Conservation (phyloP, 495 filamentous ascomycete genomes). For the Penicillium subrubescens region DNA sequence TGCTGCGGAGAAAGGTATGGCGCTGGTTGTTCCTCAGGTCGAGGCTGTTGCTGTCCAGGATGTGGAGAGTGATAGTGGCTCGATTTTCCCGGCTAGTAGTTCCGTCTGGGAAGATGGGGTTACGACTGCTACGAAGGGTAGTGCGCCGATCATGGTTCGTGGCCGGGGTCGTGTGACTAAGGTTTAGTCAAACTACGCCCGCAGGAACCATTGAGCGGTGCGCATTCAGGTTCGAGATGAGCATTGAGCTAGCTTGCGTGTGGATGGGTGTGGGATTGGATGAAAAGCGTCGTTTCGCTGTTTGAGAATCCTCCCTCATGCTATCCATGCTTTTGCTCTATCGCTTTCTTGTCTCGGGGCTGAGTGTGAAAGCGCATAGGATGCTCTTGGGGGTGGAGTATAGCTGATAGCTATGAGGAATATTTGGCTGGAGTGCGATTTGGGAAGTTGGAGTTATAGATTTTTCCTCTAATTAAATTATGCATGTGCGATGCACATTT, state of each 20-base stretch:
- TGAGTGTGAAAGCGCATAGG: no score
- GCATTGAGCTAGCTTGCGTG: neutral
- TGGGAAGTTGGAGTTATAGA: neutral
- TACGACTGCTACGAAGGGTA: slow-evolving; percentile 9
- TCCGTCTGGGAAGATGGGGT: slow-evolving; percentile 33
- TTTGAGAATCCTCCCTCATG: no score
- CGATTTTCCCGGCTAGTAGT: slow-evolving; percentile 38
- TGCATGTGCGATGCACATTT: neutral
- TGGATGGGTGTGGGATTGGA: neutral
- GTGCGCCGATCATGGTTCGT: slow-evolving; percentile 19
- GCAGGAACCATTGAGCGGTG: neutral
- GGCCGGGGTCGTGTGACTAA: neutral
- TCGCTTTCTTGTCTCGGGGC: no score
- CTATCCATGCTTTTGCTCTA: no score
- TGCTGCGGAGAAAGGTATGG: slow-evolving; percentile 41
- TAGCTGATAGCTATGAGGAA: neutral
- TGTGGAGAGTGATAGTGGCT: slow-evolving; percentile 26
- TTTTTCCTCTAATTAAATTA: neutral
- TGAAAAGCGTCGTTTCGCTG: neutral
- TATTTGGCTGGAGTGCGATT: neutral
- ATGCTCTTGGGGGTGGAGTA: neutral
- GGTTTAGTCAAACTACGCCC: neutral
- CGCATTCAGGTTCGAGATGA: neutral
- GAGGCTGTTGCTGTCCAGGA: slow-evolving; percentile 13
- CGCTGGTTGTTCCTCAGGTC: slow-evolving; percentile 47